A percentile compares a stretch with the other conserved stretches of the same genome.
Evolutionary conservation across 805 yeast species (phyloP).

Genomic region (Tetrapisispora iriomotensis): DNA sequence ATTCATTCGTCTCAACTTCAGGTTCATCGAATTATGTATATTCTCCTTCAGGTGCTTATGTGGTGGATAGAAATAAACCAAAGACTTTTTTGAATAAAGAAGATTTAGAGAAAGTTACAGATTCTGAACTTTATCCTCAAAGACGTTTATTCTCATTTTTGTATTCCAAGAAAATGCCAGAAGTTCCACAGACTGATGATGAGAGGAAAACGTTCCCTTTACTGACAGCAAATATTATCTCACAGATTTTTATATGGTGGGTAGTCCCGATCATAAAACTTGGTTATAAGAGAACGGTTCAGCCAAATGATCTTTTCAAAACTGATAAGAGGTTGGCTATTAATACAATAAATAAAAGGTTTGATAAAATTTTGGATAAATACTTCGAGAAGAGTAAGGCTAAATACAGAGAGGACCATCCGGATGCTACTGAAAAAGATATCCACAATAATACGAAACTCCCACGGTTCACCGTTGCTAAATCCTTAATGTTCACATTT

Average conservation of each 20-base stretch:
- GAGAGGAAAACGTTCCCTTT: slow-evolving; percentile 46
- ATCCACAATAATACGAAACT: slow-evolving; percentile 23
- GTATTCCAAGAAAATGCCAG: slow-evolving; percentile 41
- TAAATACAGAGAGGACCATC: slow-evolving; percentile 26
- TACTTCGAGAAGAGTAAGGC: slow-evolving; percentile 28
- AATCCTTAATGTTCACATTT: slow-evolving; percentile 42
- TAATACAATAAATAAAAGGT: slow-evolving; percentile 33
- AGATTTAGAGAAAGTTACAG: slow-evolving; percentile 29
- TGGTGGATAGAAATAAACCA: slow-evolving; percentile 21
- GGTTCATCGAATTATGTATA: background rate
- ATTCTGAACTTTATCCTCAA: slow-evolving; percentile 31
- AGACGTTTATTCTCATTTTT: slow-evolving; percentile 42
- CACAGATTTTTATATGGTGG: slow-evolving; percentile 55
- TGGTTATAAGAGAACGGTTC: slow-evolving; percentile 66
- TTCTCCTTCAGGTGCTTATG: slow-evolving; percentile 19
- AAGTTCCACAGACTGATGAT: slow-evolving; percentile 36
- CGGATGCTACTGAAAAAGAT: slow-evolving; percentile 33
- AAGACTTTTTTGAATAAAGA: slow-evolving; percentile 25
- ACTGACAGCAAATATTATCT: slow-evolving; percentile 33
- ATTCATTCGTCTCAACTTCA: background rate
- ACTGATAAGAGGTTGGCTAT: slow-evolving; percentile 36
- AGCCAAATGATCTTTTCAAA: slow-evolving; percentile 49
- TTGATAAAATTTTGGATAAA: slow-evolving; percentile 28
- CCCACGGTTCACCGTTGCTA: slow-evolving; percentile 30
- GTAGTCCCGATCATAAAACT: slow-evolving; percentile 48